Evolutionary conservation across 768 basidiomycete species (phyloP), one percentile per base, ranked within the genome.

Genomic region (Exsudoporus frostii): DNA sequence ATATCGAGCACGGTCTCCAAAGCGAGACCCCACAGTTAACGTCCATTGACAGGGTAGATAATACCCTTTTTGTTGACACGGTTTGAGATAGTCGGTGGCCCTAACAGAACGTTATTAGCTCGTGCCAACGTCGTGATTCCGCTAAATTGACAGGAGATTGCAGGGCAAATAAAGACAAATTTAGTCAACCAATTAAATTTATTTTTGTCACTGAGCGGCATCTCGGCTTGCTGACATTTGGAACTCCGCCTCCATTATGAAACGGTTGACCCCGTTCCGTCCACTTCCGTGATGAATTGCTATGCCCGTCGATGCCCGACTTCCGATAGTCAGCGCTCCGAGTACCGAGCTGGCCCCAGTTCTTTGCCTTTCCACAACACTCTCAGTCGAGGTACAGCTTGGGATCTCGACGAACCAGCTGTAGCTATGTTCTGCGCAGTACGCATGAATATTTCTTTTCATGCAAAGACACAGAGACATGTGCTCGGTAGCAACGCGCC

Each of bases 121-220:
- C 22, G 41, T 17, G 39, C 22, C 25, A 10, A 3, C 27, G 20
- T 29, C 51, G 42, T 10, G 29, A 25, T 33, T 32, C 33, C 1
- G 29, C 13, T 49, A 9, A 54, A 54, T 30, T 38, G n/a, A 43
- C 38, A 15, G n/a, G n/a, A 11, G 29, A 14, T 20, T 10, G 1
- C 17, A n/a, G 7, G 10, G 5, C 30, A 48, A 58, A 46, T 25
- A 57, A 20, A 24, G 22, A 39, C 54, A 60, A 51, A 27, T 17
- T 7, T 11, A 1, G 1, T 33, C 5, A 11, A 17, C 54, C 50
- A 58, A 58, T 53, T 37, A 42, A 1, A 45, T 25, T 38, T 6
- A 2, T 41, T n/a, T 38, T 13, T 0, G 30, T 17, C 27, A 7
- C n/a, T 19, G 32, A 45, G 30, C 43, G 53, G 46, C 49, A 33